Conservation (phyloP, 805 yeast species). For the Groenewaldozyma salmanticensis region DNA sequence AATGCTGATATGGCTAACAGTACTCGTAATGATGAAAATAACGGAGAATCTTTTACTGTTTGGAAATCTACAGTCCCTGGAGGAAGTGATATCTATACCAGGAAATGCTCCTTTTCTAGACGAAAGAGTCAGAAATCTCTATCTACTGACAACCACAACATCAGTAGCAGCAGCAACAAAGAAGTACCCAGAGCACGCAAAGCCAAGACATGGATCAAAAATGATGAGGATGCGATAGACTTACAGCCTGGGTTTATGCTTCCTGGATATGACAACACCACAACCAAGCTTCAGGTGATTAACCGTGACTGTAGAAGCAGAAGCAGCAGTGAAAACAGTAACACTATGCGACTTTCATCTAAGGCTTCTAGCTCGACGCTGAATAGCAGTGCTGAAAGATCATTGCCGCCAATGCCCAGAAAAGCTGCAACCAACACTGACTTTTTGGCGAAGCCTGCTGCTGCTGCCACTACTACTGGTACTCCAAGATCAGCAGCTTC, state of each 20-base stretch:
- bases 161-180: not conserved
- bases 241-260: constrained; percentile 14
- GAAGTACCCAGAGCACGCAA: no score
- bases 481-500: constrained; percentile 4
- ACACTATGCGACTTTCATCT: not conserved
- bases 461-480: constrained; percentile 1
- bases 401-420: no score
- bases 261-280: constrained; percentile 12
- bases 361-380: constrained; percentile 2
- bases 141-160: not conserved
- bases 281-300: constrained; percentile 13
- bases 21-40: no score
- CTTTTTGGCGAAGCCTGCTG: not conserved
- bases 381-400: no score
- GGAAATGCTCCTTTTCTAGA: constrained; percentile 13
- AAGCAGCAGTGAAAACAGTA: not conserved
- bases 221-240: not conserved
- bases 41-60: not conserved
- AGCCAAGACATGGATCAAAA: not conserved
- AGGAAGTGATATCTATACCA: constrained; percentile 6
- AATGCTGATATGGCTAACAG: not conserved
- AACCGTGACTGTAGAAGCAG: constrained; percentile 7
- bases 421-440: not conserved
- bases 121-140: not conserved
- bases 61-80: not conserved